Evolutionary conservation across 306 rosid genomes (phyloP).

Genomic region (Medicago arabica): DNA sequence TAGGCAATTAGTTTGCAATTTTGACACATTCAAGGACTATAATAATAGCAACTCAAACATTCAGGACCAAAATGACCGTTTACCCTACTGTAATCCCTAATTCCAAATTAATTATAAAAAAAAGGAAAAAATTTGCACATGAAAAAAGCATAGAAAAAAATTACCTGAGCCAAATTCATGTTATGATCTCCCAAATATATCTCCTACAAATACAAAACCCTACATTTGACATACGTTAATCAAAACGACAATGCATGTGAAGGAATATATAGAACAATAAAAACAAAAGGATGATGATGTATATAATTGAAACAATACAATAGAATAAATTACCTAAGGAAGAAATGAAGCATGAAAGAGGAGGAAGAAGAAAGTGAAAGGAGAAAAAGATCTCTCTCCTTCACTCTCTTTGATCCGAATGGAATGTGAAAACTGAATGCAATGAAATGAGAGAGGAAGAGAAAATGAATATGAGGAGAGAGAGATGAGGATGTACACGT

Average conservation of each 20-base stretch:
- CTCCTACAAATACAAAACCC: conserved; percentile 22
- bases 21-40: no score
- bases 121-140: background rate
- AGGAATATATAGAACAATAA: background rate
- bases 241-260: conserved; percentile 40
- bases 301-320: background rate
- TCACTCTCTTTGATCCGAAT: background rate
- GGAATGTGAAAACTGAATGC: background rate
- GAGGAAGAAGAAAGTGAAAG: background rate
- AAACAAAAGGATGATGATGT: background rate
- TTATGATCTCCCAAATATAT: conserved; percentile 45
- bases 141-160: no score
- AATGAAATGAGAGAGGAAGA: background rate
- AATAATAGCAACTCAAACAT: no score
- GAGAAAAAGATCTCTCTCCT: background rate
- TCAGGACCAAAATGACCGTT: no score
- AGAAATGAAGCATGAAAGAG: conserved; percentile 1
- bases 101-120: background rate
- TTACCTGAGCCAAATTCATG: conserved; percentile 71
- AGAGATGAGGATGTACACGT: conserved; percentile 1
- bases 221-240: conserved; percentile 36
- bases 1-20: no score
- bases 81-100: background rate
- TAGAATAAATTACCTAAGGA: background rate
- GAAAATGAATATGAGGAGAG: background rate